These are phyloP conservation scores for Penicillium sp. DNA, from an alignment of 2,329 filamentous ascomycete species.

Conservation along the genomic window DNA sequence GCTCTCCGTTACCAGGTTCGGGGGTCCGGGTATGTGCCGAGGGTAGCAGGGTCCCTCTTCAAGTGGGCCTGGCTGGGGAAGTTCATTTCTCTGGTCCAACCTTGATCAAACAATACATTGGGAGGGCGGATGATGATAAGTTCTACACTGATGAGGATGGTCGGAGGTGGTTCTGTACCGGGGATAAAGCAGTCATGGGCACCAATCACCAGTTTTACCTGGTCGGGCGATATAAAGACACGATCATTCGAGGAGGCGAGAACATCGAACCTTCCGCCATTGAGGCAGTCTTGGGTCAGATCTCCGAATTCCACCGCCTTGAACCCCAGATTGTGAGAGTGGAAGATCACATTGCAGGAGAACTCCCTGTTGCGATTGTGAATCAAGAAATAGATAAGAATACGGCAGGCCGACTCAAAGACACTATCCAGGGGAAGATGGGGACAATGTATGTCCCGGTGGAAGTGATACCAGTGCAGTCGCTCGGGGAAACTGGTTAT, in stretches of 20 bases:
- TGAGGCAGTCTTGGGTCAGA: background rate
- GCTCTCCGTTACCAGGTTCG: background rate
- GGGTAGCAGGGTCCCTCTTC: background rate
- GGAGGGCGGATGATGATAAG: conserved; percentile 3
- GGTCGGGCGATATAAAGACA: background rate
- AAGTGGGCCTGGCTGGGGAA: background rate
- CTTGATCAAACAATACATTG: conserved; percentile 11
- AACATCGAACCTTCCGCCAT: background rate
- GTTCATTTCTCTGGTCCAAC: conserved; percentile 7
- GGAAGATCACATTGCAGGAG: background rate
- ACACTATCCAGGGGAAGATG: background rate
- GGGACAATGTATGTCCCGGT: background rate
- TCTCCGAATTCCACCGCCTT: background rate
- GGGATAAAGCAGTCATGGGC: conserved; percentile 16
- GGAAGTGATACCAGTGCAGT: background rate
- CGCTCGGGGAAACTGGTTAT: background rate
- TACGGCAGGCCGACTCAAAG: background rate
- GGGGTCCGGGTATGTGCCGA: background rate
- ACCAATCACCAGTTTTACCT: conserved; percentile 14
- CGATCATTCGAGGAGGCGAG: background rate
- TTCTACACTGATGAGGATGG: conserved; percentile 17
- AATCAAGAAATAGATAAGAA: background rate
- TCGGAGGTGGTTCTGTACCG: conserved; percentile 14
- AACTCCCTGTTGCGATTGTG: background rate
- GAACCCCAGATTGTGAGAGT: background rate